phyloP scores from a whole-genome alignment of 768 basidiomycete species.

The Scleroderma citrinum region DNA sequence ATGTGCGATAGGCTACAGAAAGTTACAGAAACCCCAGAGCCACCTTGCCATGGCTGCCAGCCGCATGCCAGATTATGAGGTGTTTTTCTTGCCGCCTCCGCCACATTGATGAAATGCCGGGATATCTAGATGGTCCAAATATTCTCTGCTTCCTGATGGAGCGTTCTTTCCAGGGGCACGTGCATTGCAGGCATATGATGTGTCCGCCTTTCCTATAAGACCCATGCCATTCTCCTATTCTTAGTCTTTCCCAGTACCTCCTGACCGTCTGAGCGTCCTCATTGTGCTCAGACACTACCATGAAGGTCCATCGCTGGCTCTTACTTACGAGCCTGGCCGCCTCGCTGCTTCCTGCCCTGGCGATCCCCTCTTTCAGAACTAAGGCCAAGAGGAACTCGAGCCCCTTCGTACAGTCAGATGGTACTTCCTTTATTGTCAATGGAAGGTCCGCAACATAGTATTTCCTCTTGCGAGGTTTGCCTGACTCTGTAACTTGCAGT shows the following conservation, averaged over 20 bases:
- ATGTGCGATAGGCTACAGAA: too few species aligned
- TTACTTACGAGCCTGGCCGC: constrained; percentile 19
- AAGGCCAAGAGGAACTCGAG: constrained; percentile 24
- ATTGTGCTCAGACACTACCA: constrained; percentile 19
- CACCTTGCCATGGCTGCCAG: background rate
- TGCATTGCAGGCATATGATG: too few species aligned
- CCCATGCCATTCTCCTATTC: background rate
- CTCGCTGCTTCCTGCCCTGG: constrained; percentile 25
- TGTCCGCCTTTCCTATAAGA: constrained; percentile 14
- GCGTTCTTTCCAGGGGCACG: constrained; percentile 9
- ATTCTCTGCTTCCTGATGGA: constrained; percentile 2
- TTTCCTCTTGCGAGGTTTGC: background rate
- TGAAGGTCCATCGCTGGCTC: constrained; percentile 30
- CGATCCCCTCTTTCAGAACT: constrained; percentile 30
- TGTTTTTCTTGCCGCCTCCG: constrained; percentile 1
- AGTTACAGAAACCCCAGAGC: too few species aligned
- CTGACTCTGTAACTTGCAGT: constrained; percentile 29
- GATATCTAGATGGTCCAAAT: background rate
- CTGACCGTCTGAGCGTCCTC: background rate
- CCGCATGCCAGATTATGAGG: background rate
- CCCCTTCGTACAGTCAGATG: constrained; percentile 41
- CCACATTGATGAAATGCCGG: constrained; percentile 3
- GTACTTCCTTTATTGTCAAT: constrained; percentile 47
- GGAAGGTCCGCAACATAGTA: constrained; percentile 36
- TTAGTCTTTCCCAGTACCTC: constrained; percentile 1